These are phyloP conservation scores for Glycine tomentella DNA, from an alignment of 306 rosid genomes.

Conservation along the genomic window DNA sequence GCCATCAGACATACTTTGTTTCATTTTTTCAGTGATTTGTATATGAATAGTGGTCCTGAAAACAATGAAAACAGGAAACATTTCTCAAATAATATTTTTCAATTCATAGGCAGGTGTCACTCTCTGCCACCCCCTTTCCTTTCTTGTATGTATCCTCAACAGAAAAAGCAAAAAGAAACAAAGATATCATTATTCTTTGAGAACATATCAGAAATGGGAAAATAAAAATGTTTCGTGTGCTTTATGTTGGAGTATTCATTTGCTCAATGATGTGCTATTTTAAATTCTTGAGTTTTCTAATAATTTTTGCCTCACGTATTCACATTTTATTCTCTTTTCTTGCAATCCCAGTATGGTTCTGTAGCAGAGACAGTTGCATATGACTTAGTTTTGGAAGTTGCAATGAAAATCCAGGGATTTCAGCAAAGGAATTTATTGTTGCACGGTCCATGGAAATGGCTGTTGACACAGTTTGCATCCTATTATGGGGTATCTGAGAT, in stretches of 20 bases:
- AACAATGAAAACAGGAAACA: neutral
- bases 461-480: conserved; percentile 85
- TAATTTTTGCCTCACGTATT: neutral
- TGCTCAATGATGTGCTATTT: conserved; percentile 22
- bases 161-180: no score
- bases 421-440: conserved; percentile 82
- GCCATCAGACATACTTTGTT: neutral
- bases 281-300: conserved; percentile 18
- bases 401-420: conserved; percentile 93
- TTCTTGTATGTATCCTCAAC: neutral
- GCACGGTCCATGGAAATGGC: conserved; percentile 98
- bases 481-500: conserved; percentile 93
- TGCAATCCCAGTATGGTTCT: conserved; percentile 72
- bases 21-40: neutral
- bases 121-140: neutral
- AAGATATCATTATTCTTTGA: conserved; percentile 12
- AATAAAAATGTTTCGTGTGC: neutral
- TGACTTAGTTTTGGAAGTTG: conserved; percentile 87
- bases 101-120: neutral
- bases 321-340: conserved; percentile 27
- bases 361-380: conserved; percentile 98
- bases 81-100: neutral
- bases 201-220: neutral
- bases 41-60: neutral
- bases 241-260: conserved; percentile 9